Conservation (phyloP, 225 moss, liverwort and hornwort species). For the Polytrichum commune region DNA sequence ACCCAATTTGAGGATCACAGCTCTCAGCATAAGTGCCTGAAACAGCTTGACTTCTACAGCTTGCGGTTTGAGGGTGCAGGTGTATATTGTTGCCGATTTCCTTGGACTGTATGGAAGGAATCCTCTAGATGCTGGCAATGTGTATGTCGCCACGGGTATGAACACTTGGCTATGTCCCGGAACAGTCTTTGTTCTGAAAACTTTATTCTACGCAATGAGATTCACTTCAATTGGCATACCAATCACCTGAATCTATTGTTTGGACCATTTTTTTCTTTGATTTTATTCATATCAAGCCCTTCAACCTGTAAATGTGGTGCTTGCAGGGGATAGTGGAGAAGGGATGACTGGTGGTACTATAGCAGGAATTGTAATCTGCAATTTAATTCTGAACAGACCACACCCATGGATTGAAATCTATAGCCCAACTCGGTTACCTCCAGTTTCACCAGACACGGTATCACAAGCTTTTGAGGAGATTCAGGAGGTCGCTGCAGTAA, state of each 20-base stretch:
- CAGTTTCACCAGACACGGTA: constrained; percentile 6
- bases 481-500: neutral
- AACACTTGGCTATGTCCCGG: neutral
- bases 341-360: constrained; percentile 42
- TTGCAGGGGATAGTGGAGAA: constrained; percentile 42
- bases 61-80: constrained; percentile 4
- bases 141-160: constrained; percentile 34
- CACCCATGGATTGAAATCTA: constrained; percentile 44
- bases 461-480: constrained; percentile 5
- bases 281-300: no score
- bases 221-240: no score
- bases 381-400: constrained; percentile 14
- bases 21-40: no score
- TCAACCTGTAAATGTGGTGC: no score
- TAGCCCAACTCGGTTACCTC: constrained; percentile 30
- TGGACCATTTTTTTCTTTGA: no score
- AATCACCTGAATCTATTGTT: no score
- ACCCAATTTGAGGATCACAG: no score
- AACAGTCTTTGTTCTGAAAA: no score
- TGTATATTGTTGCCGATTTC: constrained; percentile 16
- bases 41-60: no score
- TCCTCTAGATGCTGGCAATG: constrained; percentile 19
- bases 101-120: constrained; percentile 33
- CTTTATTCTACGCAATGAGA: no score
- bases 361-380: constrained; percentile 39